Conservation (phyloP, 257 asterid genomes). For the Dorcoceras hygrometricum region DNA sequence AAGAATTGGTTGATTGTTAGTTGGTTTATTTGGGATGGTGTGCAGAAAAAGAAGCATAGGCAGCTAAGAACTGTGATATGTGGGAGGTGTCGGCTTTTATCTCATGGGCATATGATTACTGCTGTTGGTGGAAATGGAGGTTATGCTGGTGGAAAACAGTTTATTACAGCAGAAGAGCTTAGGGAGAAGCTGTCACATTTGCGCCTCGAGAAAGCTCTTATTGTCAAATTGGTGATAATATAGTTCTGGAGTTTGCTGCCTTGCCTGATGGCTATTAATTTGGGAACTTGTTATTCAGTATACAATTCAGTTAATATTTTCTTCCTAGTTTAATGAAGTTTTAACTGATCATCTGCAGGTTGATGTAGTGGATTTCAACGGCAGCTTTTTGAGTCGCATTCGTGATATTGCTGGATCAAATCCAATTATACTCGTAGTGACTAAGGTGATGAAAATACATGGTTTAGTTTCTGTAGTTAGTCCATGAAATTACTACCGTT, state of each 20-base stretch:
- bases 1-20: slow-evolving; percentile 19
- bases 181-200: slow-evolving; percentile 85
- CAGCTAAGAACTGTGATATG: slow-evolving; percentile 76
- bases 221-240: slow-evolving; percentile 74
- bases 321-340: slow-evolving; percentile 13
- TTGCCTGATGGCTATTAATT: slow-evolving; percentile 11
- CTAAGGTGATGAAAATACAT: slow-evolving; percentile 55
- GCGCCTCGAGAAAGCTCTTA: slow-evolving; percentile 75
- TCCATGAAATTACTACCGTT: background rate
- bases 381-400: slow-evolving; percentile 81
- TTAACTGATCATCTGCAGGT: slow-evolving; percentile 47
- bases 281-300: slow-evolving; percentile 11
- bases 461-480: background rate
- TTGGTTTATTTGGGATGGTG: slow-evolving; percentile 19
- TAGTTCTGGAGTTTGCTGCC: background rate
- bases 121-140: slow-evolving; percentile 99
- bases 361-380: slow-evolving; percentile 95
- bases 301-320: background rate
- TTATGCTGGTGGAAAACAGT: slow-evolving; percentile 93
- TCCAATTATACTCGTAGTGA: slow-evolving; percentile 85
- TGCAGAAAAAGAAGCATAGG: slow-evolving; percentile 90
- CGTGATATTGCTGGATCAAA: slow-evolving; percentile 95
- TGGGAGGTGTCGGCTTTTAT: slow-evolving; percentile 89
- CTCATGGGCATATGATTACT: slow-evolving; percentile 96
- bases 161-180: slow-evolving; percentile 93